Evolutionary conservation across 306 rosid species (phyloP).

Genomic region (Styphnolobium japonicum): DNA sequence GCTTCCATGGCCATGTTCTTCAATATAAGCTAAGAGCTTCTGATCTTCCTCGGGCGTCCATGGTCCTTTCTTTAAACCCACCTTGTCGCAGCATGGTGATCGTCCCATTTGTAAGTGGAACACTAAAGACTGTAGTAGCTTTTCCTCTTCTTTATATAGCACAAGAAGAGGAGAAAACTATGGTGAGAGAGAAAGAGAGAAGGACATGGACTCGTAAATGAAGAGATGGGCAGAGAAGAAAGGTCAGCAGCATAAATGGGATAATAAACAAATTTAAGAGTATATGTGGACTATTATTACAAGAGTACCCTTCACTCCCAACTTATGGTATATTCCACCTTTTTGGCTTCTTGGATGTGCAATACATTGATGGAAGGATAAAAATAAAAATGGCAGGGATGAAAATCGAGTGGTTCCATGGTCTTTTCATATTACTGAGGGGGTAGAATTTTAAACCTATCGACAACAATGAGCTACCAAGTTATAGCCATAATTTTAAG

Average conservation of each 20-base stretch:
- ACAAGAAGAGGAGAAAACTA: slow-evolving; percentile 3
- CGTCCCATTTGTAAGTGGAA: slow-evolving; percentile 68
- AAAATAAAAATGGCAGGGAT: not conserved
- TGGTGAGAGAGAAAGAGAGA: slow-evolving; percentile 23
- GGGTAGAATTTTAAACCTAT: slow-evolving; percentile 26
- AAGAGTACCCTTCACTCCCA: slow-evolving; percentile 44
- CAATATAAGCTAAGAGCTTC: slow-evolving; percentile 89
- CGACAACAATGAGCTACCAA: slow-evolving; percentile 26
- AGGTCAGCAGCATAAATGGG: slow-evolving; percentile 74
- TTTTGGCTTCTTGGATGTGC: not conserved
- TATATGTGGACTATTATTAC: slow-evolving; percentile 33
- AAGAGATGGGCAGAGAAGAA: slow-evolving; percentile 67
- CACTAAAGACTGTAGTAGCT: slow-evolving; percentile 29
- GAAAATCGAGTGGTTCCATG: not conserved
- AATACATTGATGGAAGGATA: not conserved
- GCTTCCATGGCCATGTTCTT: slow-evolving; percentile 98
- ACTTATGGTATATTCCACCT: slow-evolving; percentile 2
- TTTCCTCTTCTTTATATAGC: slow-evolving; percentile 42
- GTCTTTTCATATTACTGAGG: slow-evolving; percentile 28
- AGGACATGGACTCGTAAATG: slow-evolving; percentile 38
- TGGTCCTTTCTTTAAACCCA: slow-evolving; percentile 98
- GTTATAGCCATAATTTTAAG: slow-evolving; percentile 38
- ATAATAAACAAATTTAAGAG: slow-evolving; percentile 44
- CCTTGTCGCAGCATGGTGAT: slow-evolving; percentile 98
- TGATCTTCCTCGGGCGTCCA: slow-evolving; percentile 99